These are phyloP conservation scores for Berkeleyomyces basicola DNA, from an alignment of 2,329 filamentous ascomycete species.

Conservation along the genomic window DNA sequence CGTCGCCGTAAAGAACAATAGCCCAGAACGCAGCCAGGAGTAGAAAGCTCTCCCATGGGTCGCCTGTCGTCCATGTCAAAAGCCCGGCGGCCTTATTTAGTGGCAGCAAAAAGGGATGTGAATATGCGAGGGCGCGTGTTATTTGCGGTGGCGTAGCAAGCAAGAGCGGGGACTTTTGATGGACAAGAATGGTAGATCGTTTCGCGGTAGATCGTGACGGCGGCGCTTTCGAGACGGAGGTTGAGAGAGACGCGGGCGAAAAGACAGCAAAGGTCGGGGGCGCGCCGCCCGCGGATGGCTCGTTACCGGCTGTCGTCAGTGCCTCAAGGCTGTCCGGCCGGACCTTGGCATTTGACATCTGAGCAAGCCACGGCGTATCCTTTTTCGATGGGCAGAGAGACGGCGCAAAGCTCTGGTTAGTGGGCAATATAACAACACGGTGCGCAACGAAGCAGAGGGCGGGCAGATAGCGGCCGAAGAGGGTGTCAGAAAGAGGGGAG, in stretches of 20 bases:
- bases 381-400: background rate
- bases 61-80: conserved; percentile 82
- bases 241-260: conserved; percentile 63
- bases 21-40: conserved; percentile 77
- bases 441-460: background rate
- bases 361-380: conserved; percentile 15
- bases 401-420: conserved; percentile 6
- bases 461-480: background rate
- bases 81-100: conserved; percentile 74
- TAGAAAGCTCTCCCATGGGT: conserved; percentile 95
- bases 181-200: conserved; percentile 80
- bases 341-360: conserved; percentile 15
- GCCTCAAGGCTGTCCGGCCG: conserved; percentile 11
- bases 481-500: background rate
- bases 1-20: conserved; percentile 68
- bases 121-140: conserved; percentile 85
- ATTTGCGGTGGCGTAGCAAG: conserved; percentile 89
- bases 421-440: background rate
- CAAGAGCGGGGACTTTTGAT: conserved; percentile 87
- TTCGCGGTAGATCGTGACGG: conserved; percentile 42
- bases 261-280: conserved; percentile 76
- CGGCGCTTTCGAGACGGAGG: conserved; percentile 28
- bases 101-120: conserved; percentile 81
- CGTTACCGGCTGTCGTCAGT: conserved; percentile 7
- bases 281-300: conserved; percentile 22